Evolutionary conservation across 2,329 filamentous ascomycete species (phyloP), one percentile per base, ranked within the genome.

Genomic region (Fusarium pseudograminearum): DNA sequence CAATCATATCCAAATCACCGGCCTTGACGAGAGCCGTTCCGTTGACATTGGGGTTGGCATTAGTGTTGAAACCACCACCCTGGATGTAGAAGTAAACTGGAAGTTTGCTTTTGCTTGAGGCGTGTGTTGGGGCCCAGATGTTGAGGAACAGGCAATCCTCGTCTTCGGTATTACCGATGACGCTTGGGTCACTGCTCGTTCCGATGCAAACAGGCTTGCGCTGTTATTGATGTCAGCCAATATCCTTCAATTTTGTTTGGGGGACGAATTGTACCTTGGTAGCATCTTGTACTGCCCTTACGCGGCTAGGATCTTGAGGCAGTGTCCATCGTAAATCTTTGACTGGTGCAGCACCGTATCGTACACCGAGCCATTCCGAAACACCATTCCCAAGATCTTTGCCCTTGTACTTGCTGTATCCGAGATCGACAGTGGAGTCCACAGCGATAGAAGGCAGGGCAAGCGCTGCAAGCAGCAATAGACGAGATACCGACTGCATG

Each of bases 141-240:
- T 90, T 86, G 12, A 93, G 81, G 67, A 90, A 91, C 3, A 94
- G 83, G 74, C 92, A 95, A 71, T 92, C 90, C 74, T 92, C 90
- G 0, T 80, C 84, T 5, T 71, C 78, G 20, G 63, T 74, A 7
- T 74, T 74, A 41, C 74, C 71, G 9, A 72, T 66, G 12, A 42
- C 16, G 6, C 41, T 52, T 5, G 75, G 67, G 2, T 67, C 51
- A n/a, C 51, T 47, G 12, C 65, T 70, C 4, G 80, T 80, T 10
- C 69, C 74, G 42, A 80, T 72, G 57, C 81, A 79, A 42, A 72
- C 73, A 6, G 69, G 34, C 15, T 73, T 66, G 33, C 71, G 73
- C 74, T 80, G 40, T 26, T 8, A 41, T 40, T 3, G 9, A 30
- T 38, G 33, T 68, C 22, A 65, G 31, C n/a, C 15, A 42, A 45